These are phyloP conservation scores for Choanephora cucurbitarum DNA, from an alignment of 371 early-diverging fungal species.

Conservation along the genomic window DNA sequence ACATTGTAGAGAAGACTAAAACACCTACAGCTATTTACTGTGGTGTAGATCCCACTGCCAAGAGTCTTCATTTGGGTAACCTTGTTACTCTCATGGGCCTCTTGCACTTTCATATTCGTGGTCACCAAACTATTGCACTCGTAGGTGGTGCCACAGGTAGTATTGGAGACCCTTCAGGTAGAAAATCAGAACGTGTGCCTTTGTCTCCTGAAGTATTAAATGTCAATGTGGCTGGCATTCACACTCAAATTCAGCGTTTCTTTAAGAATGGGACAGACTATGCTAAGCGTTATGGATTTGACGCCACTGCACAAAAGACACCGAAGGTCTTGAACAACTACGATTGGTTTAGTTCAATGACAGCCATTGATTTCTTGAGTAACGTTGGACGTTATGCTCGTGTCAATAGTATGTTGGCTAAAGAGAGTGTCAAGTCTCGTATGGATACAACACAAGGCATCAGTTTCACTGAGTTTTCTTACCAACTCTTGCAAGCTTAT, in stretches of 20 bases:
- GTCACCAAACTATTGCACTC: slow-evolving; percentile 83
- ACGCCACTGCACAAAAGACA: slow-evolving; percentile 14
- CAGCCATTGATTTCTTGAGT: slow-evolving; percentile 79
- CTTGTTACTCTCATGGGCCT: slow-evolving; percentile 82
- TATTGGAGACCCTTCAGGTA: slow-evolving; percentile 94
- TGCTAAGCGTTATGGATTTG: slow-evolving; percentile 51
- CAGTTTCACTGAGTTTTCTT: slow-evolving; percentile 94
- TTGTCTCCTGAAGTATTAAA: slow-evolving; percentile 58
- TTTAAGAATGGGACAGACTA: slow-evolving; percentile 70
- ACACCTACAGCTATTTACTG: slow-evolving; percentile 72
- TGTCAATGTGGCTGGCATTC: slow-evolving; percentile 70
- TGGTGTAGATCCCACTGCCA: slow-evolving; percentile 97
- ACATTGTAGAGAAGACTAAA: slow-evolving; percentile 47
- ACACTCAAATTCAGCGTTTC: slow-evolving; percentile 69
- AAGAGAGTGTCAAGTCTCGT: slow-evolving; percentile 83
- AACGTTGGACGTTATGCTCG: slow-evolving; percentile 79
- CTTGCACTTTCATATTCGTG: slow-evolving; percentile 83
- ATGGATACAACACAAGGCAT: slow-evolving; percentile 85
- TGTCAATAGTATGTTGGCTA: slow-evolving; percentile 83
- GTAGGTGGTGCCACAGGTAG: slow-evolving; percentile 94
- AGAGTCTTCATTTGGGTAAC: slow-evolving; percentile 89
- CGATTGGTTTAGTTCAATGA: slow-evolving; percentile 79
- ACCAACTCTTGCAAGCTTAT: slow-evolving; percentile 93
- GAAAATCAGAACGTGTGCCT: slow-evolving; percentile 77
- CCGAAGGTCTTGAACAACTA: slow-evolving; percentile 78